Percentiles rank a stretch among this genome's conserved stretches.
Conservation (phyloP, 192 early-diverging fungal genomes). For the Umbelopsis sp. region DNA sequence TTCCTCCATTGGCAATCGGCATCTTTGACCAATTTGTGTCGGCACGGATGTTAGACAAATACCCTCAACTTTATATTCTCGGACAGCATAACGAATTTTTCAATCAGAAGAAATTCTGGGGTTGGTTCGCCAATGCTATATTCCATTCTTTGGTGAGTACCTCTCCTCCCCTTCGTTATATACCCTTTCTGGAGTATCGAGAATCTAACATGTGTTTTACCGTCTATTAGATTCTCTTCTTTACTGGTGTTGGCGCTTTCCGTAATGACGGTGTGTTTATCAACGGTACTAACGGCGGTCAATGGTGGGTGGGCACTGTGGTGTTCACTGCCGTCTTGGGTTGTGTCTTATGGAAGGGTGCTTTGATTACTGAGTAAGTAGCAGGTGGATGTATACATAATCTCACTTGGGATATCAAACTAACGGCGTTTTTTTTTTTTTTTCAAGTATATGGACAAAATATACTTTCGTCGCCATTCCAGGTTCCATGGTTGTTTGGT, state of each 20-base stretch:
- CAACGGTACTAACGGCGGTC: conserved; percentile 76
- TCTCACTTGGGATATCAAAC: background rate
- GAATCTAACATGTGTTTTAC: too few relatives aligned
- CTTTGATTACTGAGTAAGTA: conserved; percentile 78
- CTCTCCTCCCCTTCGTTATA: background rate
- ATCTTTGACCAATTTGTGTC: conserved; percentile 91
- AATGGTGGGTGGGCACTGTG: conserved; percentile 90
- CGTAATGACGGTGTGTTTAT: conserved; percentile 65
- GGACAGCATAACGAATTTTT: conserved; percentile 53
- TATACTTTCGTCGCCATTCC: conserved; percentile 91
- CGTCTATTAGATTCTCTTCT: conserved; percentile 64
- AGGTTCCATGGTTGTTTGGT: conserved; percentile 90
- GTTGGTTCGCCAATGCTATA: conserved; percentile 89
- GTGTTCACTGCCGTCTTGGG: conserved; percentile 88
- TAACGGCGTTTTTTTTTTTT: background rate
- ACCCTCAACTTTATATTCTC: conserved; percentile 89
- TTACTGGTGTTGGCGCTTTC: conserved; percentile 65
- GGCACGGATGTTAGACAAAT: conserved; percentile 84
- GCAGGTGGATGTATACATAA: background rate
- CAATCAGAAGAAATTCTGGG: conserved; percentile 88
- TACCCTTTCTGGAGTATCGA: background rate
- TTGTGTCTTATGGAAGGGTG: conserved; percentile 90
- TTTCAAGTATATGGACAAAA: conserved; percentile 84
- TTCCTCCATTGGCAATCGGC: conserved; percentile 89
- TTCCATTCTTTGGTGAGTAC: conserved; percentile 78